Conservation (phyloP, 192 early-diverging fungal genomes). For the Coemansia erecta region DNA sequence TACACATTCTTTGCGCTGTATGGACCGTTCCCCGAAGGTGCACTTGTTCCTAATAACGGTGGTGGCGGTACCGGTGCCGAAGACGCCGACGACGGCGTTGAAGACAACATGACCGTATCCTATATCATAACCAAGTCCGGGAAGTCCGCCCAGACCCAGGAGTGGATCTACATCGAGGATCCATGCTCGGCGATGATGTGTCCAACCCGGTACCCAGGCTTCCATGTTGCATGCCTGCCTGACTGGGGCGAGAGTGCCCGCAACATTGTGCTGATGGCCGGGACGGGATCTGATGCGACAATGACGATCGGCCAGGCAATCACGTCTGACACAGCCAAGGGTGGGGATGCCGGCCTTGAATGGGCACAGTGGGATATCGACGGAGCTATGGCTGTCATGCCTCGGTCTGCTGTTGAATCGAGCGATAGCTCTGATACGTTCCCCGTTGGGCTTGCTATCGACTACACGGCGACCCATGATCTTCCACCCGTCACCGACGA, state of each 20-base stretch:
- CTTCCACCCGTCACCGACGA: slow-evolving; percentile 57
- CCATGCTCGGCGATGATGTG: slow-evolving; percentile 57
- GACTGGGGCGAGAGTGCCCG: slow-evolving; percentile 55
- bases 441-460: slow-evolving; percentile 71
- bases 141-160: slow-evolving; percentile 29
- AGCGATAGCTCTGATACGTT: slow-evolving; percentile 58
- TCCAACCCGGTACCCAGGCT: slow-evolving; percentile 54
- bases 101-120: slow-evolving; percentile 46
- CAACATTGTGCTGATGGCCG: slow-evolving; percentile 37
- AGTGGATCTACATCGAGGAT: slow-evolving; percentile 58
- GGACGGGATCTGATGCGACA: slow-evolving; percentile 33
- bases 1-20: slow-evolving; percentile 69
- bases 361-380: slow-evolving; percentile 73
- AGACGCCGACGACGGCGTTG: slow-evolving; percentile 28
- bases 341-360: slow-evolving; percentile 27
- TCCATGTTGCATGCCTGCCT: slow-evolving; percentile 60
- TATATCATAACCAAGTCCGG: slow-evolving; percentile 61
- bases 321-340: slow-evolving; percentile 7
- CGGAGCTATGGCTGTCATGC: slow-evolving; percentile 58
- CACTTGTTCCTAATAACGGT: slow-evolving; percentile 18
- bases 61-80: slow-evolving; percentile 30
- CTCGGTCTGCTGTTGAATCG: slow-evolving; percentile 52
- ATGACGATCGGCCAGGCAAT: slow-evolving; percentile 42
- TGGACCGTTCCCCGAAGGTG: slow-evolving; percentile 36
- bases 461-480: slow-evolving; percentile 62